Evolutionary conservation across 2,329 filamentous ascomycete genomes (phyloP).

Genomic region (Fusarium nodosum): DNA sequence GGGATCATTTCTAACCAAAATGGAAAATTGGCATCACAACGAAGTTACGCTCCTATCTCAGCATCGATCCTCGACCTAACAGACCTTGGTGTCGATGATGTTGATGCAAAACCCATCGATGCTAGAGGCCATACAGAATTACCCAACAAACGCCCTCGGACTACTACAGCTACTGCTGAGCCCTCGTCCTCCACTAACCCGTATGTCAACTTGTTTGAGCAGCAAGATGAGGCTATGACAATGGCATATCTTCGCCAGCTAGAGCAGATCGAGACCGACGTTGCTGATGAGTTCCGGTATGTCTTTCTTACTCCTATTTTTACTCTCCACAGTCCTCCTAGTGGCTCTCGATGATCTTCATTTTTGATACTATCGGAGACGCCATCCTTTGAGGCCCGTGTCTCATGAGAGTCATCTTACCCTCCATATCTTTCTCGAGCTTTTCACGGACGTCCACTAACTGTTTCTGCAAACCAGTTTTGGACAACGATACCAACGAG

Average conservation of each 20-base stretch:
- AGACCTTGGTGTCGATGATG: constrained; percentile 21
- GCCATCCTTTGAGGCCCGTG: background rate
- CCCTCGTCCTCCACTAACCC: constrained; percentile 48
- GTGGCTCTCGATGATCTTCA: constrained; percentile 17
- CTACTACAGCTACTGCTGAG: constrained; percentile 1
- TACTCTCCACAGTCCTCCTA: no score
- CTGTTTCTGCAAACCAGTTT: constrained; percentile 40
- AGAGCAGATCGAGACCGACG: constrained; percentile 44
- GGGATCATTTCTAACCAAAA: constrained; percentile 10
- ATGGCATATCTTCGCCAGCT: constrained; percentile 50
- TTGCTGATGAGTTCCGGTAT: constrained; percentile 54
- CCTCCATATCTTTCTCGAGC: background rate
- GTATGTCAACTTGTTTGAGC: constrained; percentile 51
- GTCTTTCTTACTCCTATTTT: constrained; percentile 1
- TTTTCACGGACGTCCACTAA: constrained; percentile 24
- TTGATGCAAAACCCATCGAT: constrained; percentile 4
- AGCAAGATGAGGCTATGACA: constrained; percentile 52
- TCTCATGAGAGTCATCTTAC: background rate
- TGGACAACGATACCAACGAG: constrained; percentile 54
- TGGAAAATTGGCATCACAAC: constrained; percentile 4
- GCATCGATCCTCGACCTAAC: constrained; percentile 39
- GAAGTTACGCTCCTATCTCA: constrained; percentile 44
- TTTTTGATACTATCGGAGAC: background rate
- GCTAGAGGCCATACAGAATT: background rate
- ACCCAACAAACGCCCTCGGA: background rate